Evolutionary conservation across 2,329 filamentous ascomycete genomes (phyloP), one percentile per base, ranked within the genome.

Genomic region (Botrytis deweyae): DNA sequence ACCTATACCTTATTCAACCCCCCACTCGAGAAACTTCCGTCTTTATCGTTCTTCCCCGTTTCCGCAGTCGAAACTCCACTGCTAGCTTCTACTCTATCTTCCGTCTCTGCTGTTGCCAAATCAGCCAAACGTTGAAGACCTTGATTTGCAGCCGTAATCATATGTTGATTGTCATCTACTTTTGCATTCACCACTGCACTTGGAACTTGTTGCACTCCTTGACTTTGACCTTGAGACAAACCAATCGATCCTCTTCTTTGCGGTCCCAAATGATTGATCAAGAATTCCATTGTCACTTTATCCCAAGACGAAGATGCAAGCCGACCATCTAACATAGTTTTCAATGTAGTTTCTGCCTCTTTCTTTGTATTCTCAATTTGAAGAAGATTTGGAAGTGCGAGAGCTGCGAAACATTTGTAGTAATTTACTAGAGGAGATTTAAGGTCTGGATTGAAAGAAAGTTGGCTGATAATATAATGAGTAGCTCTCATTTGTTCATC

Each of bases 381-480:
- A 46, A 83, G 83, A 49, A 93, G 84, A 76, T 91, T 88, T 66
- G 88, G 82, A 6, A 94, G 83, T n/a, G 88, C 87, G 78, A 92
- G 84, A 18, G 87, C 84, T 1, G 87, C 85, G 16, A 93, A 84
- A 20, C 86, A 86, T 72, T 87, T 87, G 76, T 91, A 91, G 79
- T 93, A 90, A 79, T 93, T 89, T 72, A 89, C 89, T 63, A 93
- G 83, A 0, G 91, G 91, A 71, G 86, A 90, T 64, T 88, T 83
- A 12, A 90, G 82, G 65, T 87, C 86, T 6, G 86, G 81, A 59
- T 88, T 87, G 44, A 84, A 83, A 10, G 87, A 85, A 46, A 93
- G 83, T 68, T 92, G 84, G n/a, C 84, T 84, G 58, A 88, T 85
- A 8, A 90, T 85, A 78, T 90, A 87, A 74, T 86, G 85, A 40